Evolutionary conservation across 495 filamentous ascomycete genomes (phyloP), one percentile per base, ranked within the genome.

Genomic region (Tuber indicum): DNA sequence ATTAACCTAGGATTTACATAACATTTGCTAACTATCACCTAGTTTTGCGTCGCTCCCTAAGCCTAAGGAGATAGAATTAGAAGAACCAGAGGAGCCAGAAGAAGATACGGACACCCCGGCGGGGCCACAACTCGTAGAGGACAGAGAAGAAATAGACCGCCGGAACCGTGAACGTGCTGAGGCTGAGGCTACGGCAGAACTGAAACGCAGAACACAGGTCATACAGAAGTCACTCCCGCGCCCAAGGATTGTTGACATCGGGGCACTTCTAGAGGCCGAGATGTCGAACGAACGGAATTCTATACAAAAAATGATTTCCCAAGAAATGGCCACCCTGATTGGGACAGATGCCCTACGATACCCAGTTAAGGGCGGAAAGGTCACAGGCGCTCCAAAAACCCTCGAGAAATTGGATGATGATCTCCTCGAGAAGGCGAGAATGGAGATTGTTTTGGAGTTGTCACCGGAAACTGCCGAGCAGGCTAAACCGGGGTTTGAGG

Each of bases 31-130:
- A 97, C 76, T 97, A 91, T 89, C 89, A 19, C 23, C 8, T n/a
- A 76, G 91, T 79, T 89, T 99, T 66, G 88, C 93, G n/a, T 87
- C 91, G 5, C 88, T 99, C 41, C 96, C 96, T 19, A 97, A 93
- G 82, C 95, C 96, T 0, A 97, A 94, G 82, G 92, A 96, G 77
- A 91, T 89, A 0, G 94, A 98, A 76, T 87, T 98, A 44, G 96
- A 97, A 84, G 87, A 97, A 46, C 96, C 96, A 0, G 94, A 96
- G 71, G 94, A 97, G 74, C 88, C 91, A 52, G 86, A 88, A 72
- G 84, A 86, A 74, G 86, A 86, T 9, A 83, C 84, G 16, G 86
- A 83, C 21, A 83, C 88, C 69, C 87, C 92, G 72, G 82, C 86
- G n/a, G 85, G 81, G 26, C 49, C 75, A 36, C 44, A 84, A 43